These are phyloP conservation scores for Yamadazyma triangularis DNA, from an alignment of 1,139 yeast genomes.

Conservation along the genomic window DNA sequence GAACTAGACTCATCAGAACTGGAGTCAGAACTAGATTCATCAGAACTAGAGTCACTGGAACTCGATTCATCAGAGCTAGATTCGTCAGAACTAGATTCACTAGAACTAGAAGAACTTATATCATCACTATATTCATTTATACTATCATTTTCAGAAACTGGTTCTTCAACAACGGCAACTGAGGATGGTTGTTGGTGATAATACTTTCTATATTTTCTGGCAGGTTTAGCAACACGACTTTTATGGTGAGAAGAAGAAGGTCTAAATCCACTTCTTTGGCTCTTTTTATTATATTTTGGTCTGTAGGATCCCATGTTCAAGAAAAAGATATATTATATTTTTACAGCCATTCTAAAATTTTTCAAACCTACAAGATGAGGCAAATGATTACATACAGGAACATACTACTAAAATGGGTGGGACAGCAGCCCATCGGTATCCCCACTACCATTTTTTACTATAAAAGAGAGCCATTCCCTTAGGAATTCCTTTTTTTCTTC, in stretches of 20 bases:
- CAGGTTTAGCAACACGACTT: slow-evolving; percentile 13
- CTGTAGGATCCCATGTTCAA: slow-evolving; percentile 7
- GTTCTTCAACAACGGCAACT: slow-evolving; percentile 39
- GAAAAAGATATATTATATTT: slow-evolving; percentile 1
- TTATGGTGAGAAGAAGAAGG: slow-evolving; percentile 1
- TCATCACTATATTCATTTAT: slow-evolving; percentile 16
- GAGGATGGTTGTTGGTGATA: slow-evolving; percentile 32
- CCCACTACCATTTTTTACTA: slow-evolving; percentile 6
- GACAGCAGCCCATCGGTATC: slow-evolving; percentile 2
- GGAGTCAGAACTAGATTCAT: slow-evolving; percentile 1
- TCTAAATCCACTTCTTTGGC: slow-evolving; percentile 4
- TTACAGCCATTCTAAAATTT: slow-evolving; percentile 3
- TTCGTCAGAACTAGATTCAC: slow-evolving; percentile 4
- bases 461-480: slow-evolving; percentile 6
- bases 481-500: slow-evolving; percentile 23
- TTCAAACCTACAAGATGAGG: slow-evolving; percentile 5
- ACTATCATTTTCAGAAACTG: slow-evolving; percentile 22
- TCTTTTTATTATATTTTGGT: slow-evolving; percentile 3
- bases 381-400: not conserved
- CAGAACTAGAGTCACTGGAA: not conserved
- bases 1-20: too few relatives aligned
- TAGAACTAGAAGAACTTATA: slow-evolving; percentile 4
- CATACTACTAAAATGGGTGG: not conserved
- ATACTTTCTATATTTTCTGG: slow-evolving; percentile 27
- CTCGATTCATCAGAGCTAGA: slow-evolving; percentile 1